phyloP scores from a whole-genome alignment of 2,329 filamentous ascomycete species.

The Neofusicoccum laricinum region DNA sequence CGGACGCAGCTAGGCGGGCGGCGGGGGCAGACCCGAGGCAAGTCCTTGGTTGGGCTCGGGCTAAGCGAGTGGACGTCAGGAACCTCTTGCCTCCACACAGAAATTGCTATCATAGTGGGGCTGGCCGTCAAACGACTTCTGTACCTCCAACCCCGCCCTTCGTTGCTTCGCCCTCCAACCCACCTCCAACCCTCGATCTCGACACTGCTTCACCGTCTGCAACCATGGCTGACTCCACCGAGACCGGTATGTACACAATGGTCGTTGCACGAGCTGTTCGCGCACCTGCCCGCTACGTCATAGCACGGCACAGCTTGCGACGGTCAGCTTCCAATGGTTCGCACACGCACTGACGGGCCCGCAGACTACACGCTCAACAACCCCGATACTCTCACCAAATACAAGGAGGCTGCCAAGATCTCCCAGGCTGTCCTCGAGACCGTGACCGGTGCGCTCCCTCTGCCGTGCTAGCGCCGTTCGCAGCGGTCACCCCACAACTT shows the following conservation, averaged over 20 bases:
- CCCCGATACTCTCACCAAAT: slow-evolving; percentile 95
- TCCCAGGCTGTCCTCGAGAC: slow-evolving; percentile 92
- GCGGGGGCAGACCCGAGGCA: background rate
- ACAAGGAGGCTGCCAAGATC: slow-evolving; percentile 94
- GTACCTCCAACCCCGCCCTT: background rate
- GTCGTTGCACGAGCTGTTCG: background rate
- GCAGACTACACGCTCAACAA: slow-evolving; percentile 86
- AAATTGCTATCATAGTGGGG: background rate
- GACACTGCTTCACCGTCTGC: background rate
- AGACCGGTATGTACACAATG: slow-evolving; percentile 8
- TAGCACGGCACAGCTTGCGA: slow-evolving; percentile 8
- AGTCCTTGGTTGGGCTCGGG: background rate
- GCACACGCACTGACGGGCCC: background rate
- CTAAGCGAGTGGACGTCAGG: background rate
- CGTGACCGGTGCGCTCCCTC: slow-evolving; percentile 57
- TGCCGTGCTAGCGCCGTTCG: slow-evolving; percentile 5
- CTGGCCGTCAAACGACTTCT: background rate
- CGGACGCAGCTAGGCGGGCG: background rate
- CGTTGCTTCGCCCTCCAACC: background rate
- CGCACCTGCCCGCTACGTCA: slow-evolving; percentile 11
- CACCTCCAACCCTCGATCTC: background rate
- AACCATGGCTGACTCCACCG: slow-evolving; percentile 16
- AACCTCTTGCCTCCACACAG: background rate
- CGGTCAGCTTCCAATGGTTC: background rate
- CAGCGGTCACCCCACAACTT: slow-evolving; percentile 14